Conservation (phyloP, 73 alveolate species). For the Tetrahymena malaccensis region DNA sequence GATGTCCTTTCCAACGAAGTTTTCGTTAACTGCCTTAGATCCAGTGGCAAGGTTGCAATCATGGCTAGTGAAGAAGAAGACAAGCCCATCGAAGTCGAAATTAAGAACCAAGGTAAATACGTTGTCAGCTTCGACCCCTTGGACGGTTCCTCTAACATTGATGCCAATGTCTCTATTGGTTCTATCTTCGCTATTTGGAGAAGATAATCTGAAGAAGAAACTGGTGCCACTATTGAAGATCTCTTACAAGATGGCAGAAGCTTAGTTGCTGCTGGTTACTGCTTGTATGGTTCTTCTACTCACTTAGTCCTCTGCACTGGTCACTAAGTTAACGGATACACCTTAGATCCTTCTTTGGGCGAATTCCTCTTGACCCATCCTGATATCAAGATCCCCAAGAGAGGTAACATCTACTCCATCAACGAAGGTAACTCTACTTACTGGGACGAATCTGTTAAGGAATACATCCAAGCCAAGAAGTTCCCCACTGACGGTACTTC, state of each 20-base stretch:
- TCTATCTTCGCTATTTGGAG: slow-evolving; percentile 67
- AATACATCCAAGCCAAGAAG: slow-evolving; percentile 31
- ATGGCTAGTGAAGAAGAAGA: slow-evolving; percentile 43
- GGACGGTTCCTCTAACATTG: slow-evolving; percentile 62
- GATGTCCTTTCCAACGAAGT: slow-evolving; percentile 32
- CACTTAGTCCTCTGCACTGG: slow-evolving; percentile 38
- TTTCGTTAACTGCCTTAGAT: slow-evolving; percentile 20
- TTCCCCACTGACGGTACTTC: slow-evolving; percentile 4
- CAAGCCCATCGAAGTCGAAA: background rate
- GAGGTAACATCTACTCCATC: slow-evolving; percentile 50
- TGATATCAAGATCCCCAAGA: slow-evolving; percentile 42
- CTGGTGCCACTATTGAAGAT: background rate
- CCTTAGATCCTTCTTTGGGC: slow-evolving; percentile 52
- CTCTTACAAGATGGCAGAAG: slow-evolving; percentile 49
- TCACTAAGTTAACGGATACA: slow-evolving; percentile 51
- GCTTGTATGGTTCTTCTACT: slow-evolving; percentile 66
- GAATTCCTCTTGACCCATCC: slow-evolving; percentile 64
- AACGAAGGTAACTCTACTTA: slow-evolving; percentile 54
- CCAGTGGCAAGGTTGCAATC: slow-evolving; percentile 17
- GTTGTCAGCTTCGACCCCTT: slow-evolving; percentile 67
- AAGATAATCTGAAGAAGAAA: background rate
- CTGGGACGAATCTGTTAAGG: slow-evolving; percentile 54
- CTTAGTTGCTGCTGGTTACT: slow-evolving; percentile 50
- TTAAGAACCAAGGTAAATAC: slow-evolving; percentile 28
- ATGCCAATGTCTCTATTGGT: slow-evolving; percentile 66